phyloP scores from a whole-genome alignment of 257 asterid genomes.

The Primulina tabacum region DNA sequence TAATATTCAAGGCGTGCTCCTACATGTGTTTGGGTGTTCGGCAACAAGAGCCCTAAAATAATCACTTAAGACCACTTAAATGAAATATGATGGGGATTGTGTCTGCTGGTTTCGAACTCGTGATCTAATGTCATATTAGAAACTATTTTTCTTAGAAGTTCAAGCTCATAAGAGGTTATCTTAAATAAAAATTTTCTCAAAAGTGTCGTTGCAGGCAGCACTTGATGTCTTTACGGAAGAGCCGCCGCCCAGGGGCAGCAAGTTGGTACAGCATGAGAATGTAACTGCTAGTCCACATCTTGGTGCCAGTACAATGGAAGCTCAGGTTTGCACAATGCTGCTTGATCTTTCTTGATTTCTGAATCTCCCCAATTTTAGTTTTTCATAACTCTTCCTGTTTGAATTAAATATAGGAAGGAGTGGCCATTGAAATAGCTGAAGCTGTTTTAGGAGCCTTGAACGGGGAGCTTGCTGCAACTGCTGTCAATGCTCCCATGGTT shows the following conservation, averaged over 20 bases:
- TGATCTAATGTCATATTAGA: background rate
- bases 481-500: constrained; percentile 98
- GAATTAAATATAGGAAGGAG: constrained; percentile 70
- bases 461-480: constrained; percentile 96
- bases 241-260: constrained; percentile 88
- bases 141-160: background rate
- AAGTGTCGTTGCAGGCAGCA: constrained; percentile 65
- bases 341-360: background rate
- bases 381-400: constrained; percentile 18
- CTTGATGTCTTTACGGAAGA: constrained; percentile 94
- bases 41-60: background rate
- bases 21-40: background rate
- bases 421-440: constrained; percentile 95
- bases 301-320: constrained; percentile 96
- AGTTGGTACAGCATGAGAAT: constrained; percentile 66
- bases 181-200: background rate
- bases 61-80: background rate
- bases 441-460: constrained; percentile 95
- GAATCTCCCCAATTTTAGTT: constrained; percentile 2
- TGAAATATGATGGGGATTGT: background rate
- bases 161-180: background rate
- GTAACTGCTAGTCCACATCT: constrained; percentile 94
- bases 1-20: background rate
- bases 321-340: constrained; percentile 61
- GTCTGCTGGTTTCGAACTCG: background rate